Evolutionary conservation across 2,329 filamentous ascomycete genomes (phyloP), one percentile per base, ranked within the genome.

Genomic region (Paraconiothyrium sp.): DNA sequence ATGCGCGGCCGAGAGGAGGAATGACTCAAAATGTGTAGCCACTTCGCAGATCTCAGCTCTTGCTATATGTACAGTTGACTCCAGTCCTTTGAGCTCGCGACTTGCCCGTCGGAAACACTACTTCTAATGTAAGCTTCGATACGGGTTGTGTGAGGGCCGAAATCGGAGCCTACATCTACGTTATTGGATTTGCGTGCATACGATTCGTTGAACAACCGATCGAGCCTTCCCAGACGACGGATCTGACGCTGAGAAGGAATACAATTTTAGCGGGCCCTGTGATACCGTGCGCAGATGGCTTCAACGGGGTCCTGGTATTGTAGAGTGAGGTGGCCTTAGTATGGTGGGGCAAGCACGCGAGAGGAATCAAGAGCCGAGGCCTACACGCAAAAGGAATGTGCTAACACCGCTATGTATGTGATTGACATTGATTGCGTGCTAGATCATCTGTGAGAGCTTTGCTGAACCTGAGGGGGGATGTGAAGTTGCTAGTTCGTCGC

Each of bases 1-100:
- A 55, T 34, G 39, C 52, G 52, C 52, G 52, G 52, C 52, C 52
- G 39, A 35, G 52, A 54, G 8, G 6, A 30, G 20, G 20, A 20
- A 41, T 55, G 39, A 55, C 52, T 55, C 52, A 46, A 20, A 20
- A 20, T 20, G 20, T 20, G 20, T 20, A 20, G 20, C 20, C 20
- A 20, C 20, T 20, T 20, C 20, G n/a, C 16, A 4, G 8, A 41
- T 41, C 39, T n/a, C 3, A 20, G 16, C 20, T 13, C 4, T 22
- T 2, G 7, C 2, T 46, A 10, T 46, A 24, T 46, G 43, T 46
- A 22, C n/a, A 22, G 16, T 16, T 9, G 11, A 24, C 8, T 22
- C n/a, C 20, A 24, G 20, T 22, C 20, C 7, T 24, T 9, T 11
- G 11, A 8, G 4, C 9, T 46, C 20, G 43, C n/a, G 43, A 24